Evolutionary conservation across 1,284 basidiomycete species (phyloP), one percentile per base, ranked within the genome.

Genomic region (Pterulicium gracile): DNA sequence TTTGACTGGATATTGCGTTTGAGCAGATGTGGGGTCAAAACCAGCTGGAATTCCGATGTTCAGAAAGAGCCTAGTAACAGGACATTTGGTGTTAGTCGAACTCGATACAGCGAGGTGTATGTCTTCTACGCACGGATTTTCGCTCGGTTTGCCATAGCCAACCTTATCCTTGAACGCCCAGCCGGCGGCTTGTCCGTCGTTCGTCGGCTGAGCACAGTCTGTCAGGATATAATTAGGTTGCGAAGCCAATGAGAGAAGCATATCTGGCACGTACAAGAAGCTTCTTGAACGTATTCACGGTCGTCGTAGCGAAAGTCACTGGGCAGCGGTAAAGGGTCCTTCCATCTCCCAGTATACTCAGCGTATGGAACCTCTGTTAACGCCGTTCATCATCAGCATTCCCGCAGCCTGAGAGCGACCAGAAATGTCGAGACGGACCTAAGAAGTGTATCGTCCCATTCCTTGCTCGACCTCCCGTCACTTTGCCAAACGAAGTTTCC

Each of bases 361-460:
- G 77, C 83, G 56, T 84, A 88, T 0, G 85, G 84, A 23, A 89
- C 66, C 64, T 88, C 83, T 87, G 49, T 1, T 24, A 39, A 17
- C 20, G 7, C 24, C 17, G n/a, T n/a, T 23, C 21, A 23, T 42
- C 12, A 14, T 17, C 39, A 44, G 23, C 19, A 27, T 15, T 15
- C 17, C 14, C 20, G 19, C 41, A 32, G 32, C 12, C n/a, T 12
- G 17, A 35, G 14, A 44, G 44, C 36, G 21, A 14, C n/a, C 15
- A 17, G 1, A 13, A 18, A 19, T 7, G 5, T 19, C n/a, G 36
- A 21, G 5, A 54, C 63, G 27, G 54, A 81, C 82, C 81, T 34
- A 85, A 64, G 56, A 82, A 84, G 14, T 73, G 73, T 7, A 68
- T 73, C 22, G 77, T 67, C 1, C 77, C 77, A 52, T 81, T 83